phyloP scores from a whole-genome alignment of 805 yeast genomes.

The Teunomyces kruisii region DNA sequence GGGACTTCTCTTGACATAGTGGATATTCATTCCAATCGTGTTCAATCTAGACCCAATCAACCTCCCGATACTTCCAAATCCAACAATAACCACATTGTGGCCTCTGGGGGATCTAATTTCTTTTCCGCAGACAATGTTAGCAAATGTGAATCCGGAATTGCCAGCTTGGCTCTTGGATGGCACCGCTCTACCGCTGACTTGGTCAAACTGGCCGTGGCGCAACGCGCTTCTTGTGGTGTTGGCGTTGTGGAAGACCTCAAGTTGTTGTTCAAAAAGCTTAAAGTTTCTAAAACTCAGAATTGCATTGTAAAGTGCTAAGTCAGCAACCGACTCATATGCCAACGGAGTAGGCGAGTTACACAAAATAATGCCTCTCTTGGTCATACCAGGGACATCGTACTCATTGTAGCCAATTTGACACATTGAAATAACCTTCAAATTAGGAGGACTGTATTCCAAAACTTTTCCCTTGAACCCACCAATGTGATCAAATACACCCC shows the following conservation, averaged over 20 bases:
- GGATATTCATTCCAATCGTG: slow-evolving; percentile 25
- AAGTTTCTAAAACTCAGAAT: slow-evolving; percentile 26
- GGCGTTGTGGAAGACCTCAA: slow-evolving; percentile 13
- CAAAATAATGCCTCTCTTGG: slow-evolving; percentile 19
- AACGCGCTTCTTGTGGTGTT: slow-evolving; percentile 12
- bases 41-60: slow-evolving; percentile 20
- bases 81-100: slow-evolving; percentile 25
- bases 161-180: not conserved
- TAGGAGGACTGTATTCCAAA: slow-evolving; percentile 16
- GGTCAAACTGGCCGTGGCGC: slow-evolving; percentile 11
- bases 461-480: slow-evolving; percentile 23
- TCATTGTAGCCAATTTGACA: slow-evolving; percentile 25
- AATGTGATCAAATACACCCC: slow-evolving; percentile 19
- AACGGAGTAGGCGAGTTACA: slow-evolving; percentile 24
- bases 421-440: slow-evolving; percentile 20
- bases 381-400: slow-evolving; percentile 18
- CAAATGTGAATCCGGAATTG: slow-evolving; percentile 16
- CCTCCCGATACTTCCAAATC: slow-evolving; percentile 27
- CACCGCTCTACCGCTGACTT: slow-evolving; percentile 3
- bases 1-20: slow-evolving; percentile 22
- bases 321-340: slow-evolving; percentile 28
- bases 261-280: slow-evolving; percentile 11
- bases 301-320: slow-evolving; percentile 23
- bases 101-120: slow-evolving; percentile 17
- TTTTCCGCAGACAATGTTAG: slow-evolving; percentile 24